Percentiles rank a stretch among this genome's conserved stretches.
Evolutionary conservation across 257 asterid genomes (phyloP).

Genomic region (Ajuga chamaepitys): DNA sequence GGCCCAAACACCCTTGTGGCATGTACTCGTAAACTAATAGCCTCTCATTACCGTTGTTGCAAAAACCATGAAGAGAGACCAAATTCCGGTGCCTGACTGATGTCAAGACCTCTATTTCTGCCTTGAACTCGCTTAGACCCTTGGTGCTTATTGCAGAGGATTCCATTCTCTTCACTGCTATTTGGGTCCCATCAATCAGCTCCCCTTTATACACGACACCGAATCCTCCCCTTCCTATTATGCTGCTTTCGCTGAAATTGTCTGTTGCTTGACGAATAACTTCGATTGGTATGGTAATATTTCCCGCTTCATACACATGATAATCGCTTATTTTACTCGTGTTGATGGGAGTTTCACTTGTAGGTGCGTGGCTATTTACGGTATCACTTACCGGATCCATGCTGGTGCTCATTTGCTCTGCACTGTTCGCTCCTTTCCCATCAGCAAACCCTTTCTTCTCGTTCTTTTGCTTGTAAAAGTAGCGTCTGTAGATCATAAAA

Average conservation of each 20-base stretch:
- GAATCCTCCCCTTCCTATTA: constrained; percentile 79
- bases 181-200: constrained; percentile 55
- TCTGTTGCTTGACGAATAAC: constrained; percentile 57
- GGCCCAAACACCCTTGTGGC: constrained; percentile 75
- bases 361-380: not conserved
- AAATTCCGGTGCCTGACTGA: constrained; percentile 70
- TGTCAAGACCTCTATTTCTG: constrained; percentile 83
- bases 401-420: not conserved
- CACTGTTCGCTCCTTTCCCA: not conserved
- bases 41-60: constrained; percentile 62
- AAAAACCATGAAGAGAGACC: constrained; percentile 76
- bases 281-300: constrained; percentile 48
- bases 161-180: constrained; percentile 93
- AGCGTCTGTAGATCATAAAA: constrained; percentile 21
- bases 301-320: constrained; percentile 34
- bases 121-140: constrained; percentile 62
- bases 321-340: constrained; percentile 26
- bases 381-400: not conserved
- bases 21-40: constrained; percentile 83
- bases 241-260: constrained; percentile 43
- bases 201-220: constrained; percentile 73
- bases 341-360: constrained; percentile 6
- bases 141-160: constrained; percentile 32
- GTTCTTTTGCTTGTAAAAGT: not conserved
- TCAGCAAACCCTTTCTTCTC: constrained; percentile 8